Evolutionary conservation across 306 rosid species (phyloP), one percentile per base, ranked within the genome.

Genomic region (Quercus cerris): DNA sequence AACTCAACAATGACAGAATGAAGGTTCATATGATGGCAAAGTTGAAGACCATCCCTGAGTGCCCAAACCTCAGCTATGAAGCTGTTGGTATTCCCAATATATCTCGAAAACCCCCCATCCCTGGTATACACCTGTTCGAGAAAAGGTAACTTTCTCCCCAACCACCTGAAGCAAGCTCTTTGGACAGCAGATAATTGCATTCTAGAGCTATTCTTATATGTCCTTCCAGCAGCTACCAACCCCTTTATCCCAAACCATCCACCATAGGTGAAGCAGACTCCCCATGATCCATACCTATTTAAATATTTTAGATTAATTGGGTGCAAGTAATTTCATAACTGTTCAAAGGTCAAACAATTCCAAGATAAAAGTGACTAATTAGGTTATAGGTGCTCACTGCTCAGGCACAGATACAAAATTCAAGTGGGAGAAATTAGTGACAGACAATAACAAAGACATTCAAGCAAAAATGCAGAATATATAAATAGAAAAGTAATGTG

Each of bases 171-270:
- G 87, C 80, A 22, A 90, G 89, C 82, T 93, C 92, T 85, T 93
- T 90, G 10, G 92, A 93, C 58, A 93, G 81, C 83, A 93, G 78
- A 85, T 88, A 91, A 35, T 91, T 88, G 83, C 98, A 93, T 71
- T n/a, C 90, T 83, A 25, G 87, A 73, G 83, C 91, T 82, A 84
- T 85, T 83, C 18, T 68, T 38, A 78, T 80, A 93, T 84, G 64
- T 88, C 86, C 69, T 93, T 77, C 98, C 97, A 55, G 97, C 92
- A 78, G 93, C 94, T n/a, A 87, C 81, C 91, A 93, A 74, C 67
- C 94, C 98, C 71, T 81, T 90, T 15, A 90, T 69, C 71, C 98
- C 97, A 88, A 93, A 91, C 98, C 98, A 93, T 22, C 83, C 77
- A 57, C 86, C 98, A 69, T 93, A 90, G 77, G 98, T 91, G 88